A percentile compares a stretch with the other conserved stretches of the same genome.
Conservation (phyloP, 768 basidiomycete species). For the Holtermannia corniformis region DNA sequence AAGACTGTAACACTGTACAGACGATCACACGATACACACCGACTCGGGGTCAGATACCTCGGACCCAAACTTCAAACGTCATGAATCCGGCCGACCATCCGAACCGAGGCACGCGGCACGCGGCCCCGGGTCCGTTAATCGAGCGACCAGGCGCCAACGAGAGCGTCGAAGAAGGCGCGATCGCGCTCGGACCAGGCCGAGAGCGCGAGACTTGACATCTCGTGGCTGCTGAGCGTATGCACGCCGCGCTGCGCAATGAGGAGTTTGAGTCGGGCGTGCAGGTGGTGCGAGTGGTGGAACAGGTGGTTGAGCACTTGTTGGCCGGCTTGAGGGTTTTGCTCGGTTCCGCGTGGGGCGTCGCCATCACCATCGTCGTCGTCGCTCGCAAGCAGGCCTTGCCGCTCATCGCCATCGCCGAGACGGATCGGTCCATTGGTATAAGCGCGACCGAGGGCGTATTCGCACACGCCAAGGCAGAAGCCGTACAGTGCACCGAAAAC, state of each 20-base stretch:
- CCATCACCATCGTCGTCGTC: not conserved
- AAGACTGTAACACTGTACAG: no score
- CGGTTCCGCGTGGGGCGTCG: no score
- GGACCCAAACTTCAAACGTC: no score
- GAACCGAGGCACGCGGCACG: no score
- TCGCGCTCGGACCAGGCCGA: not conserved
- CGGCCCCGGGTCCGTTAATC: not conserved
- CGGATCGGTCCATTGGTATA: not conserved
- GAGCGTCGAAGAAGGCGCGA: not conserved
- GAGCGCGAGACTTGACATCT: not conserved
- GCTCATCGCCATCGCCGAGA: not conserved
- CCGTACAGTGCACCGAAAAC: constrained; percentile 23
- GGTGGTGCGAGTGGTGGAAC: not conserved
- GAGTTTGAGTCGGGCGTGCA: not conserved
- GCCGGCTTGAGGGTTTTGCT: not conserved
- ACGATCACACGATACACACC: no score
- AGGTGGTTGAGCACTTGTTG: not conserved
- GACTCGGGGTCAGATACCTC: no score
- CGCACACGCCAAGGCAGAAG: constrained; percentile 37
- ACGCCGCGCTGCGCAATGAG: not conserved
- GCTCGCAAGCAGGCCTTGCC: not conserved
- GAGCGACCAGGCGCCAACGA: not conserved
- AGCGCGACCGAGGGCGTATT: constrained; percentile 29
- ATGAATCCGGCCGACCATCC: no score
- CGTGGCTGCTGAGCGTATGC: not conserved